Evolutionary conservation across 2,329 filamentous ascomycete genomes (phyloP), one percentile per base, ranked within the genome.

Genomic region (Talaromyces sp.): DNA sequence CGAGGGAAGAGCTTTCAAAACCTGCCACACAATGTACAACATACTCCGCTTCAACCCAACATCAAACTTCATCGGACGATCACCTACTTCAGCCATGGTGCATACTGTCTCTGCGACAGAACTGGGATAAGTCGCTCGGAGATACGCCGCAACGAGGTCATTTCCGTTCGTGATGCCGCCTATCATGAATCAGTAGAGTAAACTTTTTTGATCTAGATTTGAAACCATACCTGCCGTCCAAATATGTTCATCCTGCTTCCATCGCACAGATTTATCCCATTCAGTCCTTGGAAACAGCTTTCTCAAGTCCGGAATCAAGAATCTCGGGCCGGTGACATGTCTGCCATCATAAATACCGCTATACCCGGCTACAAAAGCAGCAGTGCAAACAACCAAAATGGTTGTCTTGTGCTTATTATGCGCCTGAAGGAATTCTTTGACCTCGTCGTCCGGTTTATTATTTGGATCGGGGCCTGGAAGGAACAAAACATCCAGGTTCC

Each of bases 381-480:
- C 70, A 0, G 70, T 73, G 51, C 71, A 73, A 9, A 73, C 62
- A 9, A 65, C 64, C 44, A 73, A 42, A n/a, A 73, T 66, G 0
- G 65, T 71, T 27, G 63, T 68, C 18, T 67, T 68, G 47, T 58
- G 66, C 5, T 66, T 67, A 14, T 73, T 64, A 65, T 78, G 76
- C 7, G 58, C 61, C 14, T 68, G 67, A 12, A 78, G 63, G 57
- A 76, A 78, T 3, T 69, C 66, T 3, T 70, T 55, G 23, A 69
- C 69, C 33, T 69, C 68, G 10, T 72, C 68, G 1, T 67, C 62
- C 0, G 73, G 73, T 0, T 70, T 61, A 4, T 60, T 27, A 16
- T 63, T 67, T 0, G 75, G 76, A 3, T 76, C 68, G 0, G 76
- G 73, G 4, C 76, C 76, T 0, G 76, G 76, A 10, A 79, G 68